phyloP scores from a whole-genome alignment of 1,139 yeast genomes.

The Yamadazyma conglobata region DNA sequence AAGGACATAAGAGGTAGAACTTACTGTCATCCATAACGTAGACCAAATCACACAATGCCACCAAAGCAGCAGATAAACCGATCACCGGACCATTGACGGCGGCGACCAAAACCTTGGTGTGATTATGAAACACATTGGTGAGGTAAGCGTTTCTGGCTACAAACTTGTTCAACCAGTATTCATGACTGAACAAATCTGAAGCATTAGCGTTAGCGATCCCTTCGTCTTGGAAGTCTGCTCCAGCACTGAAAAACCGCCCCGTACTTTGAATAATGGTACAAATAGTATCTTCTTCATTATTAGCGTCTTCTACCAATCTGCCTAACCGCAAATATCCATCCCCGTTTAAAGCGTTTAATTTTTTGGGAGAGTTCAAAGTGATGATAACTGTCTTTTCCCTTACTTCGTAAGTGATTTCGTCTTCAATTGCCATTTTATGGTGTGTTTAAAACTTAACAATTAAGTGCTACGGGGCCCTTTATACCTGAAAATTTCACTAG shows the following conservation, averaged over 20 bases:
- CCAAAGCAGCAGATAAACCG: conserved; percentile 74
- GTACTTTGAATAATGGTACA: conserved; percentile 68
- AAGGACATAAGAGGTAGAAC: conserved; percentile 68
- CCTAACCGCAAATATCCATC: conserved; percentile 66
- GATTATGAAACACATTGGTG: conserved; percentile 68
- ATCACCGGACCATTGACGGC: conserved; percentile 88
- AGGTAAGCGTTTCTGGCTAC: conserved; percentile 69
- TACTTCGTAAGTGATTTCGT: conserved; percentile 49
- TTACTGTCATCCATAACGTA: conserved; percentile 60
- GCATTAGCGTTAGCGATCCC: conserved; percentile 22
- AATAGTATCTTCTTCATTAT: conserved; percentile 59
- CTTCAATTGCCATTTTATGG: conserved; percentile 4
- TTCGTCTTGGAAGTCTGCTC: conserved; percentile 62
- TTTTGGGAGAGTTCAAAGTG: conserved; percentile 60
- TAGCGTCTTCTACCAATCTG: conserved; percentile 59
- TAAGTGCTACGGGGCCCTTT: too few species aligned
- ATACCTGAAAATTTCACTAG: too few species aligned
- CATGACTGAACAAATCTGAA: conserved; percentile 36
- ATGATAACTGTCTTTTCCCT: conserved; percentile 60
- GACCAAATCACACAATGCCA: conserved; percentile 72
- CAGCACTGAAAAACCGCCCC: conserved; percentile 81
- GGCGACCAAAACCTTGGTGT: conserved; percentile 66
- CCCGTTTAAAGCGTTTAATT: conserved; percentile 66
- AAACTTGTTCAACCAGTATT: conserved; percentile 57
- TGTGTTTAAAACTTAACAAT: too few species aligned